Evolutionary conservation across 2,329 filamentous ascomycete genomes (phyloP).

Genomic region (Tolypocladium guangdongense): DNA sequence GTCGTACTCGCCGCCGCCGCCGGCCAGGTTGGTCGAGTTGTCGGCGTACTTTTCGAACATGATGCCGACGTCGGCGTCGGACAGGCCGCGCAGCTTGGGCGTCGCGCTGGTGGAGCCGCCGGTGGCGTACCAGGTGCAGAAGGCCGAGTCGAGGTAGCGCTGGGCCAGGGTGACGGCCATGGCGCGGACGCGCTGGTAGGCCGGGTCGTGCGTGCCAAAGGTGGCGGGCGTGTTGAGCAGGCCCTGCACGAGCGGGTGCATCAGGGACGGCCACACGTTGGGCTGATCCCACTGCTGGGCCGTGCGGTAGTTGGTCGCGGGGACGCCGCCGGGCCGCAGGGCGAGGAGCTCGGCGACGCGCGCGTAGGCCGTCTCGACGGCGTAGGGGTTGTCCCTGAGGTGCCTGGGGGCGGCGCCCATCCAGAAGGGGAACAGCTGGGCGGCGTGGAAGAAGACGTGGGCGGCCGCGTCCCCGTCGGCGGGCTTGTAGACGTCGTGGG

Average conservation of each 20-base stretch:
- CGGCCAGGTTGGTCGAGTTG: conserved; percentile 47
- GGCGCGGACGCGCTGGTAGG: conserved; percentile 40
- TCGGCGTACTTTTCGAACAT: conserved; percentile 64
- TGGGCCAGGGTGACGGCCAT: conserved; percentile 50
- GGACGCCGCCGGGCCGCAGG: conserved; percentile 42
- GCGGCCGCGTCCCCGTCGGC: conserved; percentile 38
- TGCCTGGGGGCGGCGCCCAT: conserved; percentile 48
- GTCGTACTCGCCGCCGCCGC: conserved; percentile 56
- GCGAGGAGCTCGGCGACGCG: conserved; percentile 44
- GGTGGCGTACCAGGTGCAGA: conserved; percentile 60
- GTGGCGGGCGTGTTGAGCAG: conserved; percentile 49
- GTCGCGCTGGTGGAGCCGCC: conserved; percentile 47
- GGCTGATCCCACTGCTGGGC: conserved; percentile 62
- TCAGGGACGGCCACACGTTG: conserved; percentile 58
- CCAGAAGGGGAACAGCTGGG: conserved; percentile 61
- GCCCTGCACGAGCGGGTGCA: conserved; percentile 52
- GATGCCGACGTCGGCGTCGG: conserved; percentile 35
- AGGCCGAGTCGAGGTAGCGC: conserved; percentile 55
- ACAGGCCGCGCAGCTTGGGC: conserved; percentile 37
- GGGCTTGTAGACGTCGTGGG: conserved; percentile 44
- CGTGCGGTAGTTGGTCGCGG: conserved; percentile 49
- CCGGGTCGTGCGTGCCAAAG: conserved; percentile 39
- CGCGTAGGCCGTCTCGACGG: conserved; percentile 41
- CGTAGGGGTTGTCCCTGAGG: conserved; percentile 47
- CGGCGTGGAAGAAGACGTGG: conserved; percentile 46